Evolutionary conservation across 306 rosid species (phyloP).

Genomic region (Quercus bicolor): DNA sequence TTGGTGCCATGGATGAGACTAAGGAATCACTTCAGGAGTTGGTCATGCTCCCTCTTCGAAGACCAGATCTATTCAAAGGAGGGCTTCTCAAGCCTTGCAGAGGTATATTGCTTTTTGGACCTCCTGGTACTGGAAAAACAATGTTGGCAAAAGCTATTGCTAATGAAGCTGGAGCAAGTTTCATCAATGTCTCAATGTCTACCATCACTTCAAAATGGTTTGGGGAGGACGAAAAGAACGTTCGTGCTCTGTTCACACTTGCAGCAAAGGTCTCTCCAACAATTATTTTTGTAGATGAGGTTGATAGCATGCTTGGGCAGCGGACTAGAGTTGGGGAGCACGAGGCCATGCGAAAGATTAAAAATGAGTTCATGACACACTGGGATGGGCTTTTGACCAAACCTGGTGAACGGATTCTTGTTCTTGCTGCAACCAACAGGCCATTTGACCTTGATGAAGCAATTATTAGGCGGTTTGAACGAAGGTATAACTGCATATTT

Average conservation of each 20-base stretch:
- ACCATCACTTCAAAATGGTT: conserved; percentile 73
- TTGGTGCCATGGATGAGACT: conserved; percentile 68
- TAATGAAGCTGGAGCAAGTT: conserved; percentile 80
- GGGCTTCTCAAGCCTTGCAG: conserved; percentile 77
- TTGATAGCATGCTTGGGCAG: conserved; percentile 87
- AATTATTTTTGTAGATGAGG: conserved; percentile 76
- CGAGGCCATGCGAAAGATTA: conserved; percentile 71
- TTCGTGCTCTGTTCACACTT: conserved; percentile 69
- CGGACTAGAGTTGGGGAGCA: conserved; percentile 76
- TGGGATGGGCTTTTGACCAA: conserved; percentile 80
- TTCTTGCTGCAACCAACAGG: conserved; percentile 85
- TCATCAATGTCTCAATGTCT: conserved; percentile 79
- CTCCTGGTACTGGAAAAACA: conserved; percentile 86
- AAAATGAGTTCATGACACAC: conserved; percentile 79
- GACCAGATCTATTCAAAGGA: conserved; percentile 74
- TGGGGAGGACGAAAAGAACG: conserved; percentile 78
- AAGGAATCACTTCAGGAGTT: conserved; percentile 81
- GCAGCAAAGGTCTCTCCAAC: conserved; percentile 86
- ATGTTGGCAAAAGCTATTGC: conserved; percentile 90
- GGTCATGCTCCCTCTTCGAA: conserved; percentile 83
- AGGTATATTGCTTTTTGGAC: conserved; percentile 81
- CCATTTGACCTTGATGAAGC: conserved; percentile 94
- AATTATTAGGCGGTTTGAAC: conserved; percentile 74
- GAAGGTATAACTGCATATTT: conserved; percentile 42
- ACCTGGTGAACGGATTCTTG: conserved; percentile 54